These are phyloP conservation scores for Penicillium sclerotigenum DNA, from an alignment of 2,329 filamentous ascomycete genomes.

Conservation along the genomic window DNA sequence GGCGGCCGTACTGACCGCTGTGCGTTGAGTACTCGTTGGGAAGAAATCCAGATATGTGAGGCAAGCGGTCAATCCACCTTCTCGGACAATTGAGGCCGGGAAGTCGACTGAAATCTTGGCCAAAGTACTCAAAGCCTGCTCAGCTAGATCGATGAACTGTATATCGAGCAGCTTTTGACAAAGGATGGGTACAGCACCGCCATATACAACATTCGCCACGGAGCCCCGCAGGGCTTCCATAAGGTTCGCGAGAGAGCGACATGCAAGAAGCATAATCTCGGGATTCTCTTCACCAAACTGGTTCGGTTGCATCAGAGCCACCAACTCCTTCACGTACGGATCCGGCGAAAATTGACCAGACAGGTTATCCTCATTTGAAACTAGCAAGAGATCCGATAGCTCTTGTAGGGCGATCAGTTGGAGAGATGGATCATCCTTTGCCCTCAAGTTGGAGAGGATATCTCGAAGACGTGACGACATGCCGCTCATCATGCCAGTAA, in stretches of 20 bases:
- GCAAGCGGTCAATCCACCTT: slow-evolving; percentile 93
- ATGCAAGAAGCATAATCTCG: slow-evolving; percentile 95
- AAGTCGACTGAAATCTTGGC: slow-evolving; percentile 98
- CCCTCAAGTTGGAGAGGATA: slow-evolving; percentile 69
- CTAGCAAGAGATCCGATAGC: slow-evolving; percentile 84
- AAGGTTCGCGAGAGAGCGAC: slow-evolving; percentile 89
- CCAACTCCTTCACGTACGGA: slow-evolving; percentile 90
- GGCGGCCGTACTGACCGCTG: slow-evolving; percentile 92
- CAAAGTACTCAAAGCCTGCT: slow-evolving; percentile 92
- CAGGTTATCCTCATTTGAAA: slow-evolving; percentile 95
- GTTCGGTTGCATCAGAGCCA: slow-evolving; percentile 84
- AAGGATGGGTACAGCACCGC: slow-evolving; percentile 89
- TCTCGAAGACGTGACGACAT: slow-evolving; percentile 76
- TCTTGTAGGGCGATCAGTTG: slow-evolving; percentile 93
- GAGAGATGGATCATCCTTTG: slow-evolving; percentile 79
- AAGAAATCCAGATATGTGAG: slow-evolving; percentile 97
- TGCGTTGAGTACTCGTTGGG: slow-evolving; percentile 91
- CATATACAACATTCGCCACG: slow-evolving; percentile 93
- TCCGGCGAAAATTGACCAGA: slow-evolving; percentile 94
- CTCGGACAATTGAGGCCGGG: slow-evolving; percentile 88
- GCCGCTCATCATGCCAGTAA: slow-evolving; percentile 89
- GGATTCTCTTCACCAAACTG: slow-evolving; percentile 87
- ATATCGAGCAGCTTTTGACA: slow-evolving; percentile 96
- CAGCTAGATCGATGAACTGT: slow-evolving; percentile 93
- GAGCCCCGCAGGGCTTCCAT: slow-evolving; percentile 96